phyloP scores from a whole-genome alignment of 345 rosid species.

The Melastoma malabathricum region DNA sequence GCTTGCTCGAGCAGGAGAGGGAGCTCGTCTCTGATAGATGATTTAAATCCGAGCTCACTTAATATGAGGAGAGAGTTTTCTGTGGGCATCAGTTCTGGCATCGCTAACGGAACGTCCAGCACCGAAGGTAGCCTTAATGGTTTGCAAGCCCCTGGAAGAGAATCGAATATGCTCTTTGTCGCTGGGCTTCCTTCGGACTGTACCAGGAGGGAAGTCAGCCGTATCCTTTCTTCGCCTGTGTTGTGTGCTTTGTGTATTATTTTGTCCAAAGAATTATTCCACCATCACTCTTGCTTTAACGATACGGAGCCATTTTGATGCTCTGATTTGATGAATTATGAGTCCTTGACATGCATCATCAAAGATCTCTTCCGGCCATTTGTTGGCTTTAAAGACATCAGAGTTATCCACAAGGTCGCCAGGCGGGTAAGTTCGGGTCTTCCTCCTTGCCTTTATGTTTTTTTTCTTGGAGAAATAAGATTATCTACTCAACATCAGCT shows the following conservation, averaged over 20 bases:
- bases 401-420: slow-evolving; percentile 45
- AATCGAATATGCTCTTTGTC: slow-evolving; percentile 39
- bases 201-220: slow-evolving; percentile 59
- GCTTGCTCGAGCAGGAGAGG: slow-evolving; percentile 17
- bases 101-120: slow-evolving; percentile 20
- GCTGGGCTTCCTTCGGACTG: slow-evolving; percentile 52
- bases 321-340: neutral
- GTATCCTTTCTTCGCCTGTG: slow-evolving; percentile 29
- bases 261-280: too few relatives aligned
- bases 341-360: slow-evolving; percentile 15
- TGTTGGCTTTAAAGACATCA: slow-evolving; percentile 47
- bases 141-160: slow-evolving; percentile 11
- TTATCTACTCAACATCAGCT: neutral
- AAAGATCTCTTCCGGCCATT: slow-evolving; percentile 53
- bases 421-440: slow-evolving; percentile 29
- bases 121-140: slow-evolving; percentile 18
- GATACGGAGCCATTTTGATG: neutral
- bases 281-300: too few relatives aligned
- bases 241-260: too few relatives aligned
- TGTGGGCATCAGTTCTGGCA: slow-evolving; percentile 9
- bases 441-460: neutral
- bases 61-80: slow-evolving; percentile 19
- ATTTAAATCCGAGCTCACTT: slow-evolving; percentile 10
- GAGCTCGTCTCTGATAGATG: slow-evolving; percentile 15
- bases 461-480: neutral